Evolutionary conservation across 2,329 filamentous ascomycete genomes (phyloP).

Genomic region (Neofusicoccum cordaticola): DNA sequence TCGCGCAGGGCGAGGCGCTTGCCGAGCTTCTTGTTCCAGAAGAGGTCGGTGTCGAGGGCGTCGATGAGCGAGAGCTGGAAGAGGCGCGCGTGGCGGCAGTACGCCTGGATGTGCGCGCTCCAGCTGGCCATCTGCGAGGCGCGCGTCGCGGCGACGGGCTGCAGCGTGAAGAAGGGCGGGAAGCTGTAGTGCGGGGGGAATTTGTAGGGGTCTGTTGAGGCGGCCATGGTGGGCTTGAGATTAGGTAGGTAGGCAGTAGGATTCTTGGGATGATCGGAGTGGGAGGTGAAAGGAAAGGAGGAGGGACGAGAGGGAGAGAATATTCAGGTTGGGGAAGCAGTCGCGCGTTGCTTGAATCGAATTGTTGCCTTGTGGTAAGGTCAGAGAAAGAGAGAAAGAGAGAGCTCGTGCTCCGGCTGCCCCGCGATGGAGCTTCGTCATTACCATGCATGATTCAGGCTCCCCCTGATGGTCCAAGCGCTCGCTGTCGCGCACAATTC

Average conservation of each 20-base stretch:
- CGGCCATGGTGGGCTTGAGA: slow-evolving; percentile 1
- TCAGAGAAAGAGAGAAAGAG: not conserved
- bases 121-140: slow-evolving; percentile 77
- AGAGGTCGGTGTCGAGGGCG: slow-evolving; percentile 57
- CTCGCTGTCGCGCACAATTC: not conserved
- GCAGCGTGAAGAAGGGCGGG: slow-evolving; percentile 81
- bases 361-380: not conserved
- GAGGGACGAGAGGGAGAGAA: no score
- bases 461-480: not conserved
- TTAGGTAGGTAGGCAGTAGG: not conserved
- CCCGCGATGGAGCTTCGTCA: slow-evolving; percentile 9
- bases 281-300: not conserved
- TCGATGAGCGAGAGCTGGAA: slow-evolving; percentile 70
- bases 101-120: slow-evolving; percentile 79
- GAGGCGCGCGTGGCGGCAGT: slow-evolving; percentile 74
- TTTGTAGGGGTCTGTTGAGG: slow-evolving; percentile 30
- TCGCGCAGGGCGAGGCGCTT: slow-evolving; percentile 52
- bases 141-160: slow-evolving; percentile 66
- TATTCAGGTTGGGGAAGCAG: no score
- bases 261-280: not conserved
- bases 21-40: slow-evolving; percentile 46
- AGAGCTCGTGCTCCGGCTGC: not conserved
- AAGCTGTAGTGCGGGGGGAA: slow-evolving; percentile 62
- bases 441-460: slow-evolving; percentile 5
- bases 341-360: no score